Conservation (phyloP, 1,284 basidiomycete genomes). For the Puccinia hordei region DNA sequence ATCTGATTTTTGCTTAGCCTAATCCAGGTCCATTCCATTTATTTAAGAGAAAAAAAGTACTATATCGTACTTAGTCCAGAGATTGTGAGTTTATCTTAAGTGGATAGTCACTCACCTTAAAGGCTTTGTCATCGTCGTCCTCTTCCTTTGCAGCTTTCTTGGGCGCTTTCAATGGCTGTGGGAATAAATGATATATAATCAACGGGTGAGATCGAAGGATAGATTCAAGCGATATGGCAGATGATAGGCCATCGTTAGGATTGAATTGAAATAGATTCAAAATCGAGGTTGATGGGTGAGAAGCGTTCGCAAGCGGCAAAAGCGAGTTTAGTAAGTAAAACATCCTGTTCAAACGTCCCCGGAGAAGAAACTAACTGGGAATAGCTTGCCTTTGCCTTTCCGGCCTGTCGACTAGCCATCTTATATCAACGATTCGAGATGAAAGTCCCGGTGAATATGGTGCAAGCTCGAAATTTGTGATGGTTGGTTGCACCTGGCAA, state of each 20-base stretch:
- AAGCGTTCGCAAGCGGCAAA: neutral
- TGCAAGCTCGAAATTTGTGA: too few species aligned
- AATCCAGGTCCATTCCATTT: neutral
- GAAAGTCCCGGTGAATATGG: too few species aligned
- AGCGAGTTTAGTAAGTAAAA: neutral
- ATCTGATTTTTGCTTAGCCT: conserved; percentile 47
- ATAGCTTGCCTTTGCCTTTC: conserved; percentile 41
- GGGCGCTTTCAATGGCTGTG: conserved; percentile 42
- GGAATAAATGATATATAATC: neutral
- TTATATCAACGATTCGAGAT: neutral
- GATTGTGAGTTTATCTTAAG: neutral
- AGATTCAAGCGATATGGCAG: neutral
- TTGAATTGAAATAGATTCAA: neutral
- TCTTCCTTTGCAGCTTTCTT: conserved; percentile 46
- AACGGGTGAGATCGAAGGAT: neutral
- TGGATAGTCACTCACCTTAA: conserved; percentile 15
- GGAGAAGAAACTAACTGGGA: neutral
- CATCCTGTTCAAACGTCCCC: neutral
- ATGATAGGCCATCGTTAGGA: neutral
- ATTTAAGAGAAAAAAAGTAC: neutral
- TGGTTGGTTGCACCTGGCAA: too few species aligned
- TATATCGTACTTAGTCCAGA: neutral
- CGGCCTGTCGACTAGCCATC: conserved; percentile 39
- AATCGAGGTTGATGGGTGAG: neutral
- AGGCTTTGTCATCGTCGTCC: conserved; percentile 49